These are phyloP conservation scores for Parmelia sp. DNA, from an alignment of 495 filamentous ascomycete species.

Conservation along the genomic window DNA sequence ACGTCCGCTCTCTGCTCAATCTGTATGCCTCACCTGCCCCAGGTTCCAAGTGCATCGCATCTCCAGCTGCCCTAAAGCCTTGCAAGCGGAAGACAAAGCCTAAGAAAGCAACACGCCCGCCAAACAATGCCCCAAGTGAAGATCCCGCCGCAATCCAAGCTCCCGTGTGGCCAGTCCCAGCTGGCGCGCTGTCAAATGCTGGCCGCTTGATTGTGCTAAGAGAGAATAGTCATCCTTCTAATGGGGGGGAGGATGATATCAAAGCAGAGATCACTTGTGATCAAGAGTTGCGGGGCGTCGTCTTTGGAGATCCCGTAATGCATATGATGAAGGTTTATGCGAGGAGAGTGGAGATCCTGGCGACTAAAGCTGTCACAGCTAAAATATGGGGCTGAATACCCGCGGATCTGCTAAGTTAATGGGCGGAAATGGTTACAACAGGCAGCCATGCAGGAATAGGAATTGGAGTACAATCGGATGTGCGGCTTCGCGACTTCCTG, in stretches of 20 bases:
- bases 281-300: constrained; percentile 53
- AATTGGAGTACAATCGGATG: background rate
- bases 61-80: constrained; percentile 13
- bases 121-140: constrained; percentile 1
- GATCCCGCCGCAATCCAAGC: constrained; percentile 16
- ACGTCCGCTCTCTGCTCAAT: constrained; percentile 62
- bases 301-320: constrained; percentile 74
- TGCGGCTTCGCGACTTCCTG: background rate
- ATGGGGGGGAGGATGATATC: constrained; percentile 42
- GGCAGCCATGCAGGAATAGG: background rate
- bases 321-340: constrained; percentile 74
- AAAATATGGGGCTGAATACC: constrained; percentile 18
- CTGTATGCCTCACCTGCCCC: constrained; percentile 62
- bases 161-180: constrained; percentile 58
- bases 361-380: constrained; percentile 58
- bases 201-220: constrained; percentile 62
- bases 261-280: constrained; percentile 60
- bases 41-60: constrained; percentile 4
- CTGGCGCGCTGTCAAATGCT: constrained; percentile 55
- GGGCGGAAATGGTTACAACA: background rate
- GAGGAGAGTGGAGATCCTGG: constrained; percentile 58
- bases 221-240: constrained; percentile 20
- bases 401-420: background rate
- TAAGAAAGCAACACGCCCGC: constrained; percentile 1
- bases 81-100: constrained; percentile 18